Conservation (phyloP, 768 basidiomycete genomes). For the Lactarius tabidus region DNA sequence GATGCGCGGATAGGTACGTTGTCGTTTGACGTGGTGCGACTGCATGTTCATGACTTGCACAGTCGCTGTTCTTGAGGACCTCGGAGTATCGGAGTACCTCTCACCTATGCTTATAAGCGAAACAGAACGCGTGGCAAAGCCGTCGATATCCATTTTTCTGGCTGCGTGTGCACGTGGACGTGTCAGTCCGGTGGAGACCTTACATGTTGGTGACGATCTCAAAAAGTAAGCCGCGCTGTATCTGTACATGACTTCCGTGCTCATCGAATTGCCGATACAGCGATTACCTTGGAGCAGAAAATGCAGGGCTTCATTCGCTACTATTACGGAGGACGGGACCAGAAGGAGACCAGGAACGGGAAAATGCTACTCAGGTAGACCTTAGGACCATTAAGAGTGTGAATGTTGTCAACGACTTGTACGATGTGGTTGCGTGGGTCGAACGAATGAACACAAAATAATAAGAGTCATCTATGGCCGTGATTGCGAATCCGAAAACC, state of each 20-base stretch:
- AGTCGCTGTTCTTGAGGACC: slow-evolving; percentile 53
- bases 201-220: slow-evolving; percentile 78
- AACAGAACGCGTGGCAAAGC: slow-evolving; percentile 67
- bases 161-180: slow-evolving; percentile 38
- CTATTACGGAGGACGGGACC: slow-evolving; percentile 49
- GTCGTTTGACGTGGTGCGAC: not conserved
- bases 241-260: not conserved
- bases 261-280: slow-evolving; percentile 35
- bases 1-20: slow-evolving; percentile 66
- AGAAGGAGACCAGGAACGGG: slow-evolving; percentile 45
- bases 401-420: slow-evolving; percentile 36
- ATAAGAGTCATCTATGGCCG: not conserved
- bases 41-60: slow-evolving; percentile 7
- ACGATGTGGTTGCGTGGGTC: slow-evolving; percentile 39
- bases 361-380: slow-evolving; percentile 42
- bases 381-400: slow-evolving; percentile 33
- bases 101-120: slow-evolving; percentile 65
- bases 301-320: slow-evolving; percentile 54
- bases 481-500: not conserved
- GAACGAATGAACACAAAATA: slow-evolving; percentile 19
- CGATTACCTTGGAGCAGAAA: slow-evolving; percentile 60
- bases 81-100: slow-evolving; percentile 48
- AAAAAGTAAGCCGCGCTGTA: slow-evolving; percentile 42
- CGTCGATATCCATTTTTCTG: slow-evolving; percentile 53
- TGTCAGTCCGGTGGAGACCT: slow-evolving; percentile 39